phyloP scores from a whole-genome alignment of 768 basidiomycete species.

The Phylloporus rhodoxanthus region DNA sequence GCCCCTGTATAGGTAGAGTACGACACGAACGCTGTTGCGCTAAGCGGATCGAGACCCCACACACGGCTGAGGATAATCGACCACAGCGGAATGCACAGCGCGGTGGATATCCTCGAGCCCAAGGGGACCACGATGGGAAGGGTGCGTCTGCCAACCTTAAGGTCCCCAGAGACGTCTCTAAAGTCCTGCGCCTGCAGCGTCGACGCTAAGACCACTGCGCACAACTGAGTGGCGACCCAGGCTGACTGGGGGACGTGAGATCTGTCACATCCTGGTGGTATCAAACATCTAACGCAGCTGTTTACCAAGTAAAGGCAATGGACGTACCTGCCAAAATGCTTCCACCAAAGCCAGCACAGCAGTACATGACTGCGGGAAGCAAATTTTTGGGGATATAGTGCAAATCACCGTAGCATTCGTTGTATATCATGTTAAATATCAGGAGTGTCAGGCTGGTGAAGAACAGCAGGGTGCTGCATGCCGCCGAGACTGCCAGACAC shows the following conservation, averaged over 20 bases:
- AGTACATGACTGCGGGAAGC: slow-evolving; percentile 30
- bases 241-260: slow-evolving; percentile 7
- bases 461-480: slow-evolving; percentile 26
- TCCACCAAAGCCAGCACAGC: slow-evolving; percentile 31
- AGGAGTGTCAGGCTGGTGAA: slow-evolving; percentile 24
- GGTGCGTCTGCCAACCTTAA: slow-evolving; percentile 30
- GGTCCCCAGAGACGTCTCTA: slow-evolving; percentile 38
- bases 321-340: slow-evolving; percentile 30
- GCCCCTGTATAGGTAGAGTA: slow-evolving; percentile 16
- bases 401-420: slow-evolving; percentile 17
- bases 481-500: slow-evolving; percentile 29
- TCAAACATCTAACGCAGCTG: background rate
- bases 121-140: slow-evolving; percentile 37
- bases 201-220: slow-evolving; percentile 24
- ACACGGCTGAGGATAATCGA: slow-evolving; percentile 17
- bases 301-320: background rate
- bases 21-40: slow-evolving; percentile 10
- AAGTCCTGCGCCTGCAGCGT: slow-evolving; percentile 32
- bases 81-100: slow-evolving; percentile 21
- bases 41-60: slow-evolving; percentile 16
- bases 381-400: slow-evolving; percentile 14
- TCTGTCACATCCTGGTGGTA: slow-evolving; percentile 12
- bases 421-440: slow-evolving; percentile 29
- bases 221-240: slow-evolving; percentile 23
- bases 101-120: slow-evolving; percentile 12